Conservation (phyloP, 495 filamentous ascomycete genomes). For the Lasiosphaeria ovina region DNA sequence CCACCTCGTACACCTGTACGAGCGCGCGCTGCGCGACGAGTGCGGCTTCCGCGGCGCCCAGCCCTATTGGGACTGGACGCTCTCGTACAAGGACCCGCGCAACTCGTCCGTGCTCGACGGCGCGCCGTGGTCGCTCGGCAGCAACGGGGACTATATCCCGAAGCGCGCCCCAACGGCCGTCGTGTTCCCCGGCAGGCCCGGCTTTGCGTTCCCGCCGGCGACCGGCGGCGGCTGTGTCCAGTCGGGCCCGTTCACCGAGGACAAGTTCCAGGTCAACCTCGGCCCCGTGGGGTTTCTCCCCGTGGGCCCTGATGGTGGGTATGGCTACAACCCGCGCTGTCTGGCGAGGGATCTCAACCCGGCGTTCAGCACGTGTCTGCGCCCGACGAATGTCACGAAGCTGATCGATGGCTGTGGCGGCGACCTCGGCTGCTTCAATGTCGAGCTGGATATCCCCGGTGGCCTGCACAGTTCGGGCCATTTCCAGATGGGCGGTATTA, state of each 20-base stretch:
- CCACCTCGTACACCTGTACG: constrained; percentile 60
- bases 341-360: constrained; percentile 8
- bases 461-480: constrained; percentile 8
- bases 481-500: constrained; percentile 3
- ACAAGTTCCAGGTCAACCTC: constrained; percentile 44
- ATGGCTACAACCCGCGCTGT: constrained; percentile 15
- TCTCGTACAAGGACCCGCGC: constrained; percentile 1
- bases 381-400: background rate
- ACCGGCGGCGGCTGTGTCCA: constrained; percentile 26
- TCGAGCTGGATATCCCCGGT: background rate
- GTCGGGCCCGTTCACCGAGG: constrained; percentile 6
- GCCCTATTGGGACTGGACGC: constrained; percentile 30
- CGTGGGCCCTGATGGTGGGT: background rate
- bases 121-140: constrained; percentile 28
- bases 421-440: background rate
- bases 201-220: constrained; percentile 41
- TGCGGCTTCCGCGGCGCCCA: constrained; percentile 59
- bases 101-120: constrained; percentile 18
- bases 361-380: no score
- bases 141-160: constrained; percentile 23
- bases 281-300: constrained; percentile 49
- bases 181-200: background rate
- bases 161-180: background rate
- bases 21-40: constrained; percentile 61
- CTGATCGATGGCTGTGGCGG: constrained; percentile 7